A percentile compares a stretch with the other conserved stretches of the same genome.
Evolutionary conservation across 2,329 filamentous ascomycete species (phyloP).

Genomic region (Talaromyces pinophilus): DNA sequence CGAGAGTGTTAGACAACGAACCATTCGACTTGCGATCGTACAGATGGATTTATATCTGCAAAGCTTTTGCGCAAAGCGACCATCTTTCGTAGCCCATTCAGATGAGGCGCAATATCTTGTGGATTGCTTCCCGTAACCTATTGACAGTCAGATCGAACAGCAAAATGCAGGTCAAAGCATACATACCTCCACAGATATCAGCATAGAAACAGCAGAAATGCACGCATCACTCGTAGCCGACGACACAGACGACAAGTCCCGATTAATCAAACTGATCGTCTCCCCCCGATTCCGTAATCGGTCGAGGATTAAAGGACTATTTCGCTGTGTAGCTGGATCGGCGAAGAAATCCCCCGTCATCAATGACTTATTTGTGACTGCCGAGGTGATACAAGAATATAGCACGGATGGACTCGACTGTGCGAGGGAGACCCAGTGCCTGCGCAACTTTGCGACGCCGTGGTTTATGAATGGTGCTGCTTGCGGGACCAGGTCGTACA

Average conservation of each 20-base stretch:
- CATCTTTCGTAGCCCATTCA: constrained; percentile 44
- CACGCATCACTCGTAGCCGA: constrained; percentile 44
- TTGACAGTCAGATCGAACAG: neutral
- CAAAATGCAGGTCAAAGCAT: neutral
- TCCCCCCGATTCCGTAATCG: constrained; percentile 43
- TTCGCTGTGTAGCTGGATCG: constrained; percentile 34
- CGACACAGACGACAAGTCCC: constrained; percentile 39
- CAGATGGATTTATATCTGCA: constrained; percentile 39
- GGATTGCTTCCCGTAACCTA: constrained; percentile 44
- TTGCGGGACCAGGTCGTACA: constrained; percentile 39
- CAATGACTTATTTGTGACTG: constrained; percentile 40
- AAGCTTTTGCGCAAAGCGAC: constrained; percentile 41
- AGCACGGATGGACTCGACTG: constrained; percentile 40
- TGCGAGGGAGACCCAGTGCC: constrained; percentile 40
- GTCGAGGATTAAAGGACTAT: constrained; percentile 39
- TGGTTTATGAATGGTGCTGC: constrained; percentile 40
- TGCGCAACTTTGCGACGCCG: constrained; percentile 37
- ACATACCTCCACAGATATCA: constrained; percentile 44
- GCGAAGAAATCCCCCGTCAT: constrained; percentile 35
- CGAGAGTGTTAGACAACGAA: constrained; percentile 25
- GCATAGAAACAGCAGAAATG: constrained; percentile 42
- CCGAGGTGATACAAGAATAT: constrained; percentile 42
- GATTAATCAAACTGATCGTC: constrained; percentile 43
- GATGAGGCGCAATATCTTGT: constrained; percentile 43
- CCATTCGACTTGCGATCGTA: constrained; percentile 46